Evolutionary conservation across 768 basidiomycete genomes (phyloP), one percentile per base, ranked within the genome.

Genomic region (Rickenella mellea): DNA sequence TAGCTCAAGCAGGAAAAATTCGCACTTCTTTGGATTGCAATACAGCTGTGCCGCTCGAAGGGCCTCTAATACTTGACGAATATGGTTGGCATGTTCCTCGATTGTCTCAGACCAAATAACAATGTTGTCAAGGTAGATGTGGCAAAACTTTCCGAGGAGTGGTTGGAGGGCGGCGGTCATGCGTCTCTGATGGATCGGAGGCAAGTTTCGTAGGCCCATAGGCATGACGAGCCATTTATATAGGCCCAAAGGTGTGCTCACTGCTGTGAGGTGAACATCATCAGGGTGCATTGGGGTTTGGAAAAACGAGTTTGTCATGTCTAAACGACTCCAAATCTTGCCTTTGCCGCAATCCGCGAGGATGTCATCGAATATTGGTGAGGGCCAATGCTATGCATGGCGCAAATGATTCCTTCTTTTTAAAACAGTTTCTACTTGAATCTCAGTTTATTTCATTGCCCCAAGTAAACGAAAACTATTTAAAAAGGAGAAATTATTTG

Each of bases 231-330:
- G 12, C 48, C 48, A 48, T 29, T 48, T 45, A 36, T 47, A 46
- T 4, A 48, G 40, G 5, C 48, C 48, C 2, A 25, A 46, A 7
- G 46, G 46, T 5, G 48, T 48, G 30, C 12, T 9, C 2, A 48
- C 38, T 39, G 51, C 50, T 1, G 49, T 47, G 21, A 41, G 39
- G 14, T 33, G 11, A 36, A 53, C 32, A 26, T 51, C 35, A 7
- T 53, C 46, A 1, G 40, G 40, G n/a, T 46, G 39, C 0, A 65
- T 46, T 0, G 52, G 39, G 0, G 58, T 67, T 41, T 69, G 68
- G 38, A 66, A 68, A 32, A 68, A 56, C 42, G 1, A 37, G 9
- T 49, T 46, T 15, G 51, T 46, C 59, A 68, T 67, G 35, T 71
- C 61, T 1, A 71, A 54, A 14, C 57, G 64, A 0, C 50, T 59